Conservation (phyloP, 108 stramenopile species). For the Cylindrotheca fusiformis region DNA sequence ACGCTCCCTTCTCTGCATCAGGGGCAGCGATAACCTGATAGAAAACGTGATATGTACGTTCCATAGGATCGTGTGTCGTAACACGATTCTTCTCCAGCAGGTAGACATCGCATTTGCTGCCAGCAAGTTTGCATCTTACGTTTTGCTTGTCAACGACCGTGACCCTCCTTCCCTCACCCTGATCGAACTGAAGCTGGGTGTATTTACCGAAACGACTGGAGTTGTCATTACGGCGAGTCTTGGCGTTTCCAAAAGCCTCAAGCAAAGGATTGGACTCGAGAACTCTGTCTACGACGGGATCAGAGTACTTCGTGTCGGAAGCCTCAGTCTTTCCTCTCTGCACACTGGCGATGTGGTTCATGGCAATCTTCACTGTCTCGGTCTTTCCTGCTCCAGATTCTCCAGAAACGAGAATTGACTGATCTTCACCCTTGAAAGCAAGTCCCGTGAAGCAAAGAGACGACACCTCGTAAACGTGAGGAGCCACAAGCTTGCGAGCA, state of each 20-base stretch:
- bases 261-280: conserved; percentile 86
- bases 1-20: conserved; percentile 48
- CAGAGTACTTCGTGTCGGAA: conserved; percentile 11
- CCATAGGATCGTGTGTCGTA: conserved; percentile 84
- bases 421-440: conserved; percentile 61
- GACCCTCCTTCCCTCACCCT: conserved; percentile 32
- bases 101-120: conserved; percentile 85
- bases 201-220: conserved; percentile 87
- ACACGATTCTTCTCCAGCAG: conserved; percentile 97
- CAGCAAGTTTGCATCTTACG: conserved; percentile 66
- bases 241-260: conserved; percentile 92
- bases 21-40: conserved; percentile 92
- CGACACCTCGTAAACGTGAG: conserved; percentile 83
- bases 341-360: conserved; percentile 90
- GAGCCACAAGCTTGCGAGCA: conserved; percentile 42
- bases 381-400: conserved; percentile 95
- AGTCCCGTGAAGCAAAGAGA: conserved; percentile 74
- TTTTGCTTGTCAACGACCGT: conserved; percentile 29
- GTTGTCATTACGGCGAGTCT: conserved; percentile 87
- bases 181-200: conserved; percentile 83
- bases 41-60: conserved; percentile 98
- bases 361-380: conserved; percentile 91
- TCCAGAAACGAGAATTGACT: conserved; percentile 88
- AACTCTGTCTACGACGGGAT: conserved; percentile 70
- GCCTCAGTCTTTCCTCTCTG: conserved; percentile 36